These are phyloP conservation scores for Gastroboletus turbinatus DNA, from an alignment of 1,284 basidiomycete genomes.

Conservation along the genomic window DNA sequence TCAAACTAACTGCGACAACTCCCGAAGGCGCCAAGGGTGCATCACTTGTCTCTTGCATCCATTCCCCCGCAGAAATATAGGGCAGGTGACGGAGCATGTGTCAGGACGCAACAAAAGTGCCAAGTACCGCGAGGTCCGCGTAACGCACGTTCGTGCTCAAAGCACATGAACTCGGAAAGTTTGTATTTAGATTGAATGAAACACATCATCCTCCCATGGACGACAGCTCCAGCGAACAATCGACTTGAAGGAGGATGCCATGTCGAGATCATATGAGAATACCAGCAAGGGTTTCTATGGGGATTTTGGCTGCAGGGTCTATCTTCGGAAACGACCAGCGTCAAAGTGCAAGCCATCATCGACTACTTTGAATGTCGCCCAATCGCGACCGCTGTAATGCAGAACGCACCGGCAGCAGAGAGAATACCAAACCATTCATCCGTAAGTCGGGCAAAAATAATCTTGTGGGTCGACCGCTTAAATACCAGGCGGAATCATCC, in stretches of 20 bases:
- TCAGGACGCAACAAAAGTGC: not conserved
- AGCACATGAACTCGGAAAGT: not conserved
- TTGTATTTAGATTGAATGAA: not conserved
- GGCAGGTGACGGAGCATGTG: not conserved
- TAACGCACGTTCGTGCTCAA: conserved; percentile 19
- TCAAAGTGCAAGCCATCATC: not conserved
- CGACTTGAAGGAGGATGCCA: not conserved
- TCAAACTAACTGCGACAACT: not conserved
- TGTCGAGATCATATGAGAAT: not conserved
- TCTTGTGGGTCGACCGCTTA: conserved; percentile 1
- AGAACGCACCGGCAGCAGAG: not conserved
- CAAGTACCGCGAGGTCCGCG: not conserved
- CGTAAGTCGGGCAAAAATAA: not conserved
- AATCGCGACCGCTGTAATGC: not conserved
- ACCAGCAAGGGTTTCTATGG: not conserved
- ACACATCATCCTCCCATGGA: not conserved
- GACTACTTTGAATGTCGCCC: too few relatives aligned
- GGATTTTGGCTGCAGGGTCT: not conserved
- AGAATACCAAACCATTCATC: not conserved
- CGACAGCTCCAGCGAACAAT: not conserved
- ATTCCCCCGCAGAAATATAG: not conserved
- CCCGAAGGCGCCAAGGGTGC: not conserved
- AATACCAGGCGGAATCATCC: conserved; percentile 8
- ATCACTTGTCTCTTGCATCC: not conserved
- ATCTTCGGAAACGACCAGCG: not conserved